Percentiles rank a stretch among this genome's conserved stretches.
These are phyloP conservation scores for Bipolaris gigantea DNA, from an alignment of 2,329 filamentous ascomycete genomes.

Conservation along the genomic window DNA sequence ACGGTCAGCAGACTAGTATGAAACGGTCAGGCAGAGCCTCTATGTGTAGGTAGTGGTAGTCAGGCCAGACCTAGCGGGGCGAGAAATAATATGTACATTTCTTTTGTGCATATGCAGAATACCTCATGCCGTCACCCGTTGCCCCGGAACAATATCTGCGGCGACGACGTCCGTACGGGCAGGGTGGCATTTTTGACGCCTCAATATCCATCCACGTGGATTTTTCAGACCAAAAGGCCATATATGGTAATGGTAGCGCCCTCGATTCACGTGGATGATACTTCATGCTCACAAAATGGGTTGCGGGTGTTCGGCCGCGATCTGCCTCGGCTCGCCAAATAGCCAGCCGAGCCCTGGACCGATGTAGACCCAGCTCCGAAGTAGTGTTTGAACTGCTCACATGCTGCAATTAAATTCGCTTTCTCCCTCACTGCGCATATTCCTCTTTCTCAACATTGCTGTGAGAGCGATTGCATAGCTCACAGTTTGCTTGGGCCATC, in stretches of 20 bases:
- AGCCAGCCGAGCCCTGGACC: conserved; percentile 26
- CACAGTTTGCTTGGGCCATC: neutral
- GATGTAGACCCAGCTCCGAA: conserved; percentile 30
- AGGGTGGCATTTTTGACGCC: neutral
- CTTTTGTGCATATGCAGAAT: neutral
- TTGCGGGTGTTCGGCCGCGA: conserved; percentile 14
- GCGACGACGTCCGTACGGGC: neutral
- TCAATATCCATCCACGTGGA: neutral
- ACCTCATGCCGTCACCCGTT: neutral
- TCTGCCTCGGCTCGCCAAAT: conserved; percentile 27
- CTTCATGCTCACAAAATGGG: neutral
- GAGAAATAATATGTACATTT: neutral
- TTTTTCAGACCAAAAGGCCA: neutral
- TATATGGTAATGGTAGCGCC: neutral
- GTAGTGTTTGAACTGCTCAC: conserved; percentile 33
- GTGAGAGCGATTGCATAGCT: conserved; percentile 1
- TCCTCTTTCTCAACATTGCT: conserved; percentile 6
- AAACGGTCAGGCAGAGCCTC: neutral
- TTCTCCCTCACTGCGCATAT: conserved; percentile 14
- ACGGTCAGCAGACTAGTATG: neutral
- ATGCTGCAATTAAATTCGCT: conserved; percentile 25
- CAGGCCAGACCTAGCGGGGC: neutral
- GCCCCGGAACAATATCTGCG: neutral
- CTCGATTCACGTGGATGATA: neutral
- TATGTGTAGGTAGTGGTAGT: neutral